Base-by-base conservation (phyloP, 2,329 filamentous ascomycete genomes). In the Exophiala sideris region DNA sequence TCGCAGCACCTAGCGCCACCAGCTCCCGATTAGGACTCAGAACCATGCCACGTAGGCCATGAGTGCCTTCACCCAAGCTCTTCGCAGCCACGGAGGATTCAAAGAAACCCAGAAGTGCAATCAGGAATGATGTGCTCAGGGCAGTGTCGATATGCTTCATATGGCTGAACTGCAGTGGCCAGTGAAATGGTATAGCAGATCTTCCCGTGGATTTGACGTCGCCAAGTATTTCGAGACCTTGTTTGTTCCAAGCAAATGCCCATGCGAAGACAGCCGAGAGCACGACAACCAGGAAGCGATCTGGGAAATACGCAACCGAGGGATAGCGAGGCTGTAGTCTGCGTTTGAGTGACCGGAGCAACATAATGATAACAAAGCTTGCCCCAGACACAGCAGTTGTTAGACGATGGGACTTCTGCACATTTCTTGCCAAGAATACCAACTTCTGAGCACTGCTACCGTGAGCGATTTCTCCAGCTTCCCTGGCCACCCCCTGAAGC, bases 81-180 rank as follows among this genome's bases (percentile, higher is more conserved):
- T 97, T 97, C 34, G 94, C 94, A 1, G 94, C 94, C 10, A 99
- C 91, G 0, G 91, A 96, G 2, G 90, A 96, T 71, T 99, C 94
- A 65, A 99, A 99, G 72, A 99, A 99, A n/a, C 94, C 94, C 0
- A 99, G 84, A 20, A 99, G 79, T 0, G 91, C 90, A 60, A 99
- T 96, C 50, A 97, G 79, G 66, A 99, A 96, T 0, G 90, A 88
- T 0, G 94, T 97, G 48, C 89, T 86, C 80, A 97, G 87, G 35
- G 90, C 88, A 58, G 90, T 87, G 18, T 88, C 86, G 50, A 95
- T 88, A 67, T 96, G 87, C 20, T 83, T 80, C 77, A 97, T 85
- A 63, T 95, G 83, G 4, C 82, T 78, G 2, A 82, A 73, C 60
- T 85, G 83, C 65, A 96, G 94, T 0, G 94, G 92, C 80, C 91